Evolutionary conservation across 2,329 filamentous ascomycete genomes (phyloP), one percentile per base, ranked within the genome.

Genomic region (Aspergillus ustus): DNA sequence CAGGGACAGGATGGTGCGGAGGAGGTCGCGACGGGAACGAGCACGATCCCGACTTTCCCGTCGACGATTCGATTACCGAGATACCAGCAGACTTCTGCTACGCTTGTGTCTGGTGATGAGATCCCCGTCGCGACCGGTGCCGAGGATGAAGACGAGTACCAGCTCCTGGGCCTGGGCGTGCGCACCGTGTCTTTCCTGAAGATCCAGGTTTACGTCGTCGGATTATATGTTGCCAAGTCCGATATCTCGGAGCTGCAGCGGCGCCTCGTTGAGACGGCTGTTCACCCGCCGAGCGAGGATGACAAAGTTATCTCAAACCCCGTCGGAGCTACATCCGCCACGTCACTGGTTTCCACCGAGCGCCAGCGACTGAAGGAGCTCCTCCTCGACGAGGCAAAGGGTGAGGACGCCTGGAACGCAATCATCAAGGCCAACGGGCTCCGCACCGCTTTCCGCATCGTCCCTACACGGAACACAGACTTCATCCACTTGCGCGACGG

Each of bases 151-250:
- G 70, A 90, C 46, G 84, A 97, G 70, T 98, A 97, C 76, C 93
- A 92, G 22, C 84, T 98, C 0, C 85, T 98, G 7, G 95, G 95
- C 0, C 80, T 97, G 5, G 95, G 95, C 19, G 89, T 96, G 65
- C 87, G 95, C 59, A 93, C 90, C 1, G 95, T 99, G 34, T 96
- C 91, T 25, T 97, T 98, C 76, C 80, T 98, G 49, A 82, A 87
- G 52, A 92, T 99, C 49, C 89, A 97, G 75, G 95, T 99, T 57
- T 99, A 99, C 79, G 91, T 98, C 19, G 91, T 97, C 0, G 95
- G 94, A 17, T 87, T 96, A 70, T 99, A 99, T 80, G 85, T 98
- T 28, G 91, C 93, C 28, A 94, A 90, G 0, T 82, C 89, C 43
- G 93, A 97, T 72, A 88, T 99, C 62, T 87, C 89, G 4, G 83